Percentiles rank a stretch among this genome's conserved stretches.
These are phyloP conservation scores for Aspergillus mulundensis DNA, from an alignment of 495 filamentous ascomycete genomes.

Conservation along the genomic window DNA sequence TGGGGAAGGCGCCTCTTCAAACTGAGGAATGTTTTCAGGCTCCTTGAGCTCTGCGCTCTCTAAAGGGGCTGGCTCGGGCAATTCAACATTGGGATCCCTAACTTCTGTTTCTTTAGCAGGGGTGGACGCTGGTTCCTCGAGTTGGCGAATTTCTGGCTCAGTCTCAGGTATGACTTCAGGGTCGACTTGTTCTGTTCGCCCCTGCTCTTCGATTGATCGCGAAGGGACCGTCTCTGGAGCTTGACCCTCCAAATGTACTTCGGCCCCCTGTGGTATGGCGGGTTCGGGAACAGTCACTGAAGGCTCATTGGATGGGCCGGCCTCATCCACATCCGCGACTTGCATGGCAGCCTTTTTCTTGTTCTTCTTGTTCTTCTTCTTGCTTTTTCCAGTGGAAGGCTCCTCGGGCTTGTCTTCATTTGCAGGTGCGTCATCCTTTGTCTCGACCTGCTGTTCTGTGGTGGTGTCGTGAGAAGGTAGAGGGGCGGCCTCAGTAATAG, in stretches of 20 bases:
- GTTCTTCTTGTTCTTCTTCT: slow-evolving; percentile 29
- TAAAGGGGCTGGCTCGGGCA: not conserved
- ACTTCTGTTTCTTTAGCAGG: too few species aligned
- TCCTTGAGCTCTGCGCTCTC: not conserved
- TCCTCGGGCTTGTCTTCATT: not conserved
- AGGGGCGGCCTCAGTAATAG: not conserved
- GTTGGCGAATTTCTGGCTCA: too few species aligned
- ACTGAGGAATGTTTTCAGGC: not conserved
- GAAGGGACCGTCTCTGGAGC: not conserved
- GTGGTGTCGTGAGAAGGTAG: not conserved
- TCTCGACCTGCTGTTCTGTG: too few species aligned
- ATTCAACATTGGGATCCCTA: not conserved
- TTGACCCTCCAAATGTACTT: not conserved
- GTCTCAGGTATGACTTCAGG: too few species aligned
- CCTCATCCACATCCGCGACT: not conserved
- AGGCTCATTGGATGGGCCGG: not conserved
- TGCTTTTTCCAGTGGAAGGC: slow-evolving; percentile 15
- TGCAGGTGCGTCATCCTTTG: not conserved
- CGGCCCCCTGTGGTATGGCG: too few species aligned
- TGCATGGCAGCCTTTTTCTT: slow-evolving; percentile 4
- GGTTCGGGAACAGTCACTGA: not conserved
- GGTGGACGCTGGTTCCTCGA: not conserved
- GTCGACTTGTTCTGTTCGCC: not conserved
- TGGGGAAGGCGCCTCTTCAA: not conserved
- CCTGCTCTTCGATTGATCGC: not conserved